Evolutionary conservation across 805 yeast species (phyloP).

Genomic region (Barnettozyma pratensis): DNA sequence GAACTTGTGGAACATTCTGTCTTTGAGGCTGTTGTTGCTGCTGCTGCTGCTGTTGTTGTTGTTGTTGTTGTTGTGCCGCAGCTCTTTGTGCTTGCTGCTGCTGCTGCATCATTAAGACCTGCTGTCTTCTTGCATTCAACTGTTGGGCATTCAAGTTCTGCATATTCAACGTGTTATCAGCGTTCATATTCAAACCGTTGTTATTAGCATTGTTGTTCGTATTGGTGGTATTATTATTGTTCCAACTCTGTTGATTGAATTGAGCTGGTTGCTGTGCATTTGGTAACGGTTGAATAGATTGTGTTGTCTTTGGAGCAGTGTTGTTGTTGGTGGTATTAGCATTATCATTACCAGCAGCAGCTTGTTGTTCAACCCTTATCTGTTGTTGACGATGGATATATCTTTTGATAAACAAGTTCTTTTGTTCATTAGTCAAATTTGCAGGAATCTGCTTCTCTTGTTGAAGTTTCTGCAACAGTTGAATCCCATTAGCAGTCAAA

Average conservation of each 20-base stretch:
- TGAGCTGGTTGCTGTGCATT: background rate
- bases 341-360: background rate
- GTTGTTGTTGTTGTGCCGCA: constrained; percentile 8
- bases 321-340: constrained; percentile 4
- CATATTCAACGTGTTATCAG: constrained; percentile 1
- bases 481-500: constrained; percentile 21
- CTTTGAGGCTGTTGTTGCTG: constrained; percentile 9
- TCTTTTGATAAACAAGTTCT: constrained; percentile 19
- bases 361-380: constrained; percentile 9
- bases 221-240: background rate
- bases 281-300: background rate
- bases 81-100: constrained; percentile 6
- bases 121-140: constrained; percentile 9
- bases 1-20: constrained; percentile 1
- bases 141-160: constrained; percentile 5
- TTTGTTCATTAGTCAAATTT: constrained; percentile 21
- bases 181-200: background rate
- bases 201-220: background rate
- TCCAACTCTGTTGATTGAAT: constrained; percentile 7
- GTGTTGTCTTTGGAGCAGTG: background rate
- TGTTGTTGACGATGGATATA: constrained; percentile 24
- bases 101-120: constrained; percentile 2
- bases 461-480: constrained; percentile 20
- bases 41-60: constrained; percentile 8
- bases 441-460: constrained; percentile 21